A percentile compares a stretch with the other conserved stretches of the same genome.
These are phyloP conservation scores for Xylaria sp. DNA, from an alignment of 2,329 filamentous ascomycete genomes.

Conservation along the genomic window DNA sequence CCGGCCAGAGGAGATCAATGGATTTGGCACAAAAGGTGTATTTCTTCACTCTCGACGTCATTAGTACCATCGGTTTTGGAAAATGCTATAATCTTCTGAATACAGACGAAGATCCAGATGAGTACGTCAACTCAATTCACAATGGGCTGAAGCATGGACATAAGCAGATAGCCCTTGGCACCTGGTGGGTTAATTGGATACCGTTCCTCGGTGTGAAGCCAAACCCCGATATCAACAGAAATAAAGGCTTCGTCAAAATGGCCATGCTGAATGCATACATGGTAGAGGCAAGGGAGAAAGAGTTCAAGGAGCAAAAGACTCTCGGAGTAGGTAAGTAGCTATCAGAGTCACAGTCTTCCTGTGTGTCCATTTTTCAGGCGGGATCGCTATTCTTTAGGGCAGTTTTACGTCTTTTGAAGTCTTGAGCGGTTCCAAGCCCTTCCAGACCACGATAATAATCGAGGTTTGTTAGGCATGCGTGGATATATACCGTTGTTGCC, in stretches of 20 bases:
- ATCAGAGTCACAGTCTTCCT: not conserved
- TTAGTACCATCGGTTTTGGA: slow-evolving; percentile 63
- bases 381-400: not conserved
- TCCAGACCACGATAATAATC: not conserved
- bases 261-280: slow-evolving; percentile 47
- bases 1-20: slow-evolving; percentile 48
- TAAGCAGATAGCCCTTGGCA: slow-evolving; percentile 48
- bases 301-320: slow-evolving; percentile 34
- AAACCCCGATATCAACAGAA: slow-evolving; percentile 33
- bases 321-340: not conserved
- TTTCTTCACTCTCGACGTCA: slow-evolving; percentile 65
- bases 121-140: slow-evolving; percentile 47
- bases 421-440: not conserved
- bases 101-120: slow-evolving; percentile 58
- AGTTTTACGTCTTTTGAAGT: not conserved
- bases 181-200: slow-evolving; percentile 34
- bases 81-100: slow-evolving; percentile 60
- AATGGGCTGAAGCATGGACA: slow-evolving; percentile 47
- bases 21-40: slow-evolving; percentile 61
- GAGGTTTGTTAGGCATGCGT: not conserved
- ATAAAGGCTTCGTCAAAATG: slow-evolving; percentile 52
- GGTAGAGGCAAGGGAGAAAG: slow-evolving; percentile 43
- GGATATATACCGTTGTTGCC: too few relatives aligned
- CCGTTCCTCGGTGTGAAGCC: slow-evolving; percentile 23
- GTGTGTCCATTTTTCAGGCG: not conserved